Percentiles rank a stretch among this genome's conserved stretches.
Evolutionary conservation across 495 filamentous ascomycete genomes (phyloP).

Genomic region (Immersiella caudata): DNA sequence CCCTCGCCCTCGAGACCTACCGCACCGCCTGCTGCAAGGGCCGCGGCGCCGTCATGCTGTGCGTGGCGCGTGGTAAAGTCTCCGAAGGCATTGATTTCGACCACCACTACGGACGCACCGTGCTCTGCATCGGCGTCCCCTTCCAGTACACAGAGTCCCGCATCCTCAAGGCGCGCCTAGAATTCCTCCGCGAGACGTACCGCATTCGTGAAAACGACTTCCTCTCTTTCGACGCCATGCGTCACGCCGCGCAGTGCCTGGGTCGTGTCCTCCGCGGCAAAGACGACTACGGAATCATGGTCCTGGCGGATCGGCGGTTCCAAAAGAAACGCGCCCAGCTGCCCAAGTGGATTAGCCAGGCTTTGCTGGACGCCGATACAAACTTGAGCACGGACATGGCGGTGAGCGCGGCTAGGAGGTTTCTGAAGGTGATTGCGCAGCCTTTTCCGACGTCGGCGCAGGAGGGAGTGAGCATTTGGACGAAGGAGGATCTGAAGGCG

Average conservation of each 20-base stretch:
- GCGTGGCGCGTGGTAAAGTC: conserved; percentile 95
- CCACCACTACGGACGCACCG: conserved; percentile 96
- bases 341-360: conserved; percentile 96
- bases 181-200: conserved; percentile 96
- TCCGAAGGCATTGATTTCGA: conserved; percentile 99
- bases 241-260: conserved; percentile 94
- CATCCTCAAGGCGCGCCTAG: conserved; percentile 92
- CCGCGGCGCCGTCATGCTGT: conserved; percentile 87
- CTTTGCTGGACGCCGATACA: conserved; percentile 76
- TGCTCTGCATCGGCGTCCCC: conserved; percentile 94
- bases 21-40: conserved; percentile 97
- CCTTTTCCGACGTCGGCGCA: conserved; percentile 81
- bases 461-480: conserved; percentile 93
- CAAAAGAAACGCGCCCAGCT: conserved; percentile 85
- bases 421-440: conserved; percentile 86
- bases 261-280: conserved; percentile 95
- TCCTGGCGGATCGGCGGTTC: conserved; percentile 90
- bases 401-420: conserved; percentile 82
- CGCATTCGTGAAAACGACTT: conserved; percentile 98
- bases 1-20: conserved; percentile 93
- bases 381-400: conserved; percentile 96
- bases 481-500: conserved; percentile 68
- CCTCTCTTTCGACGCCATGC: conserved; percentile 97
- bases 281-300: conserved; percentile 99
- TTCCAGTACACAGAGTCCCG: conserved; percentile 99